Evolutionary conservation across 208 protist species (phyloP).

Genomic region (Acanthamoeba healyi): DNA sequence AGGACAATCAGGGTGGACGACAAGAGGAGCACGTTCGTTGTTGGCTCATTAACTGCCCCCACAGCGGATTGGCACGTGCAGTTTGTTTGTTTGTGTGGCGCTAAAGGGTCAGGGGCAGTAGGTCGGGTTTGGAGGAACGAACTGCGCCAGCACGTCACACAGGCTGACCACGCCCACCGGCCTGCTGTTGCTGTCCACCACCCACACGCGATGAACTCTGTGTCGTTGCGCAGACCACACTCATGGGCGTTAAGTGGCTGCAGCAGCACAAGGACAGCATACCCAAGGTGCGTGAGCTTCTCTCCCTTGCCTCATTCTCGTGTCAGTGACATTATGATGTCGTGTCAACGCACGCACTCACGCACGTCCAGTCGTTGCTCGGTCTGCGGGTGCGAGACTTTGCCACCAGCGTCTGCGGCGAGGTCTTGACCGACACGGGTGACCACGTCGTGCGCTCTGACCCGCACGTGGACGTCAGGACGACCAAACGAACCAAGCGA

Average conservation of each 20-base stretch:
- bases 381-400: no score
- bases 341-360: no score
- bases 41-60: no score
- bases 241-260: background rate
- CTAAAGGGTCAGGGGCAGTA: background rate
- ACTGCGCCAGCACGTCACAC: background rate
- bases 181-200: conserved; percentile 23
- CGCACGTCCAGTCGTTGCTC: no score
- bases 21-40: no score
- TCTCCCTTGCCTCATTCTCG: no score
- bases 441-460: background rate
- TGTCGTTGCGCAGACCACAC: background rate
- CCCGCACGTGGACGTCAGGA: background rate
- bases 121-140: background rate
- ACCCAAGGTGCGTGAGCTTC: no score
- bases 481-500: background rate
- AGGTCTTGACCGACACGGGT: conserved; percentile 10
- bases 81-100: background rate
- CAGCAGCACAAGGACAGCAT: background rate
- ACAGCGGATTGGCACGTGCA: no score
- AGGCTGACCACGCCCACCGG: conserved; percentile 26
- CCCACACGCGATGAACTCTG: conserved; percentile 29
- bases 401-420: background rate
- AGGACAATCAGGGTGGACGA: no score
- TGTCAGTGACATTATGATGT: no score